phyloP scores from a whole-genome alignment of 441 rosid genomes.

The Populus hybrid region DNA sequence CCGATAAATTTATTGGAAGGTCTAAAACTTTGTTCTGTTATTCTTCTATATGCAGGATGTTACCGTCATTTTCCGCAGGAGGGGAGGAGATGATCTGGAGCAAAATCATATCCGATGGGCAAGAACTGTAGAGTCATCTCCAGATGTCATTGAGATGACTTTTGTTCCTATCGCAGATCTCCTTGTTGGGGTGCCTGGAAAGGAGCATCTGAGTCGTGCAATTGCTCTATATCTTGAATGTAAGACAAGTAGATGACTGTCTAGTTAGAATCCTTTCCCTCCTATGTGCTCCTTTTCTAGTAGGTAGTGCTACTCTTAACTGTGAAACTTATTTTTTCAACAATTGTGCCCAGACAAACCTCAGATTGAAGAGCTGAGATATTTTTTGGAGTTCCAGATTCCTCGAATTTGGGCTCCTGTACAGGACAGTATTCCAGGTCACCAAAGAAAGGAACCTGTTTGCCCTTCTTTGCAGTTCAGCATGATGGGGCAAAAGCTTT shows the following conservation, averaged over 20 bases:
- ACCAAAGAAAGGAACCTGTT: slow-evolving; percentile 70
- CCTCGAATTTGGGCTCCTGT: slow-evolving; percentile 67
- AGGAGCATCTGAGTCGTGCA: slow-evolving; percentile 59
- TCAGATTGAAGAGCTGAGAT: slow-evolving; percentile 63
- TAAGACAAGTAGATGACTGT: slow-evolving; percentile 24
- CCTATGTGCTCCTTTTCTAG: neutral
- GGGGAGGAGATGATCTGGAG: slow-evolving; percentile 78
- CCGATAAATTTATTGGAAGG: neutral
- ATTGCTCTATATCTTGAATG: slow-evolving; percentile 62
- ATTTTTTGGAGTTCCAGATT: slow-evolving; percentile 68
- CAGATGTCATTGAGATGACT: slow-evolving; percentile 68
- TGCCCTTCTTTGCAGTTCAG: slow-evolving; percentile 75
- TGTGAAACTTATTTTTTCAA: neutral
- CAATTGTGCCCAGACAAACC: slow-evolving; percentile 54
- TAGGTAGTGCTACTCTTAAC: neutral
- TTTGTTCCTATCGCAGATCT: slow-evolving; percentile 56
- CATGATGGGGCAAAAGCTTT: slow-evolving; percentile 72
- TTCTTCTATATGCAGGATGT: slow-evolving; percentile 47
- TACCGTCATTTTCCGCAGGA: slow-evolving; percentile 64
- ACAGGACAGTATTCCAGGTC: slow-evolving; percentile 48
- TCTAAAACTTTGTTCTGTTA: slow-evolving; percentile 8
- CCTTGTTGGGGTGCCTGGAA: slow-evolving; percentile 51
- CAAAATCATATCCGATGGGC: slow-evolving; percentile 61
- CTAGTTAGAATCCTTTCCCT: neutral
- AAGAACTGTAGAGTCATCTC: slow-evolving; percentile 52